phyloP scores from a whole-genome alignment of 73 alveolate genomes.

The Paramecium primaurelia region DNA sequence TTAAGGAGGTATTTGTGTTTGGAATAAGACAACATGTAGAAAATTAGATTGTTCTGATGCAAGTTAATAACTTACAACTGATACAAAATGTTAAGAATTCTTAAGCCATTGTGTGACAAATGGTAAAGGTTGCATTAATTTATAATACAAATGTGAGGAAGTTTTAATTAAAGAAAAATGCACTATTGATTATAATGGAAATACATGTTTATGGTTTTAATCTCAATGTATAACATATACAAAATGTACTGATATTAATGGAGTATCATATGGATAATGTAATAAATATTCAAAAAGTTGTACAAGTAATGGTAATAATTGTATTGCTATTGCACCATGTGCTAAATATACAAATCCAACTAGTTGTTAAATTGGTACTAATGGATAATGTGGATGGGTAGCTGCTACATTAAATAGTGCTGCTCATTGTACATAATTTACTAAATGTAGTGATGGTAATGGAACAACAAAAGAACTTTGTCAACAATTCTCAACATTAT shows the following conservation, averaged over 20 bases:
- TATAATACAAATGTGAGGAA: not conserved
- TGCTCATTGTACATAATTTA: not conserved
- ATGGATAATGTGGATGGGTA: slow-evolving; percentile 41
- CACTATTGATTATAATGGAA: not conserved
- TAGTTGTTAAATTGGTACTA: slow-evolving; percentile 6
- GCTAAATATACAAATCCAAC: not conserved
- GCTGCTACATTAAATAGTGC: not conserved
- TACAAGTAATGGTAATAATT: not conserved
- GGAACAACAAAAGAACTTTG: not conserved
- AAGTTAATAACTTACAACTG: not conserved
- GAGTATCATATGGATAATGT: not conserved
- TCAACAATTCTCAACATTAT: not conserved
- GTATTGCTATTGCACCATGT: slow-evolving; percentile 18
- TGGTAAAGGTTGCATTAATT: not conserved
- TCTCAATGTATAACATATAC: not conserved
- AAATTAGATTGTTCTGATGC: not conserved
- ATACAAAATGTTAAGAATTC: not conserved
- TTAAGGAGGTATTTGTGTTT: not conserved
- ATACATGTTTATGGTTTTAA: not conserved
- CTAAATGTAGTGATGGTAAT: not conserved
- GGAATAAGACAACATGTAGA: not conserved
- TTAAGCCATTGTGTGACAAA: not conserved
- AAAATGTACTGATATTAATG: not conserved
- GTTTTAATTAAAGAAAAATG: not conserved
- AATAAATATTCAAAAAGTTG: not conserved